Evolutionary conservation across 306 rosid genomes (phyloP).

Genomic region (Trichosanthes truncata): DNA sequence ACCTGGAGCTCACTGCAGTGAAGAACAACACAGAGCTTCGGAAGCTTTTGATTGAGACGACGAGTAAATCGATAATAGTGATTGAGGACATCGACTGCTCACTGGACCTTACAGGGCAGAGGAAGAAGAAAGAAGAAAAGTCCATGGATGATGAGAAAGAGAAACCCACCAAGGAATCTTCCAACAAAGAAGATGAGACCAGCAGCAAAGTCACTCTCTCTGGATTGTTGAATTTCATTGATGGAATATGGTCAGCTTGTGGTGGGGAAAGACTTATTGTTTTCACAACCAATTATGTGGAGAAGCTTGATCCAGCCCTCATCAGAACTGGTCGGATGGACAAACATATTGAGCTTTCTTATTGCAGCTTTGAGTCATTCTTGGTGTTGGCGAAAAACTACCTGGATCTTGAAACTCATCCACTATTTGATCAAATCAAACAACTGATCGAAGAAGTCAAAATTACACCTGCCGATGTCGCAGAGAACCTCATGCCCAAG

Average conservation of each 20-base stretch:
- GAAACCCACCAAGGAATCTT: conserved; percentile 34
- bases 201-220: conserved; percentile 79
- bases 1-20: conserved; percentile 82
- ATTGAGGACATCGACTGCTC: conserved; percentile 90
- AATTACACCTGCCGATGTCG: conserved; percentile 80
- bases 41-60: conserved; percentile 79
- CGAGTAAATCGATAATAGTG: conserved; percentile 76
- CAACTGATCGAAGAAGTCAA: conserved; percentile 33
- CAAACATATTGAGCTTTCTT: conserved; percentile 68
- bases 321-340: conserved; percentile 88
- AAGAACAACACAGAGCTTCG: conserved; percentile 80
- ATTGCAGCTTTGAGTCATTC: conserved; percentile 63
- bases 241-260: conserved; percentile 80
- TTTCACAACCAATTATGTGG: conserved; percentile 75
- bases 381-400: conserved; percentile 67
- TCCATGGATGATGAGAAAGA: conserved; percentile 36
- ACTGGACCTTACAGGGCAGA: conserved; percentile 84
- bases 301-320: conserved; percentile 81
- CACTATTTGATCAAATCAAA: conserved; percentile 36
- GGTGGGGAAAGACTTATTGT: conserved; percentile 79
- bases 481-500: conserved; percentile 65
- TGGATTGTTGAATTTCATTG: conserved; percentile 77
- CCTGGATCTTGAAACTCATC: conserved; percentile 45
- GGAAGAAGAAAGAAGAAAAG: conserved; percentile 52
- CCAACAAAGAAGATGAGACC: conserved; percentile 38